phyloP scores from a whole-genome alignment of 2,329 filamentous ascomycete species.

The Xylariaceae sp. region DNA sequence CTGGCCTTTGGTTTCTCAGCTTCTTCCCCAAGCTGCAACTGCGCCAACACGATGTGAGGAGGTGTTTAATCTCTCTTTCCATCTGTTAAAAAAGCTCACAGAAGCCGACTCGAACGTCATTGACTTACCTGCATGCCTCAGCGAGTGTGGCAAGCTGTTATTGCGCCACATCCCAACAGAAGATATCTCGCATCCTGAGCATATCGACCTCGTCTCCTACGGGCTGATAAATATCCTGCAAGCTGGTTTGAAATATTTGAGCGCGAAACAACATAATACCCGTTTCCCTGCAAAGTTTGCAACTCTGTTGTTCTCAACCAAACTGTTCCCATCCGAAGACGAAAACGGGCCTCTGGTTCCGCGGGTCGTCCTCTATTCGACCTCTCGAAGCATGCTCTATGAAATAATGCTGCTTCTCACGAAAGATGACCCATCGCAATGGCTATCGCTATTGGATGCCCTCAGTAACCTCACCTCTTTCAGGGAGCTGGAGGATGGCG shows the following conservation, averaged over 20 bases:
- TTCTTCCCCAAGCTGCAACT: slow-evolving; percentile 32
- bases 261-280: slow-evolving; percentile 14
- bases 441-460: slow-evolving; percentile 46
- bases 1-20: slow-evolving; percentile 38
- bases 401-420: slow-evolving; percentile 55
- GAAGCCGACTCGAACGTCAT: slow-evolving; percentile 19
- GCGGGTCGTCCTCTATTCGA: slow-evolving; percentile 44
- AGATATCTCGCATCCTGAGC: slow-evolving; percentile 35
- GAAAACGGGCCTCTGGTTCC: slow-evolving; percentile 27
- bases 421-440: slow-evolving; percentile 45
- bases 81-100: slow-evolving; percentile 25
- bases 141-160: slow-evolving; percentile 21
- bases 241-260: slow-evolving; percentile 23
- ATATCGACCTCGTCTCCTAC: slow-evolving; percentile 31
- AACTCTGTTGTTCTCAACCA: slow-evolving; percentile 54
- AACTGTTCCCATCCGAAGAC: slow-evolving; percentile 59
- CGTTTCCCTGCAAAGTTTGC: slow-evolving; percentile 27
- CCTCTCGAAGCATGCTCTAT: slow-evolving; percentile 56
- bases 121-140: slow-evolving; percentile 19
- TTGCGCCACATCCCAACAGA: slow-evolving; percentile 20
- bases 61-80: slow-evolving; percentile 25
- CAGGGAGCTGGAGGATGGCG: slow-evolving; percentile 36
- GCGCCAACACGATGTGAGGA: slow-evolving; percentile 38
- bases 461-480: slow-evolving; percentile 48
- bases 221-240: slow-evolving; percentile 33